A percentile compares a stretch with the other conserved stretches of the same genome.
Conservation (phyloP, 2,329 filamentous ascomycete species). For the Beauveria australis region DNA sequence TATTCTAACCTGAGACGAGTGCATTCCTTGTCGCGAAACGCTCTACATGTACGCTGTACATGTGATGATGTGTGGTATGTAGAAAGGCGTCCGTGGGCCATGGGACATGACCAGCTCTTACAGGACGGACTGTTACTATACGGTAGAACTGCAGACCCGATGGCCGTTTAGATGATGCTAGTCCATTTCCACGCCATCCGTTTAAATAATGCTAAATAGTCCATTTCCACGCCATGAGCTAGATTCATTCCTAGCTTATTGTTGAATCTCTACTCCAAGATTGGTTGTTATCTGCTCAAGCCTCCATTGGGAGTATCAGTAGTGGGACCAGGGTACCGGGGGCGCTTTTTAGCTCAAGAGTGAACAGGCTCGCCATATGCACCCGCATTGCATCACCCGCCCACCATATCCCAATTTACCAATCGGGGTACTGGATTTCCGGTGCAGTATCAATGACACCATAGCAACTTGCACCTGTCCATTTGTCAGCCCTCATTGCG, state of each 20-base stretch:
- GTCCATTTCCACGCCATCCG: neutral
- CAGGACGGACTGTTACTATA: neutral
- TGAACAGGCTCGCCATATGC: constrained; percentile 4
- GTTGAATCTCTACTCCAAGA: neutral
- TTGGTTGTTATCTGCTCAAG: neutral
- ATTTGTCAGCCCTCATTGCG: constrained; percentile 2
- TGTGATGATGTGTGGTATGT: neutral
- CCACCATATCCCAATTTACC: neutral
- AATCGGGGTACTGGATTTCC: neutral
- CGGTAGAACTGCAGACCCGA: neutral
- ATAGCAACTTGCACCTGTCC: neutral
- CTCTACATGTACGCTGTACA: neutral
- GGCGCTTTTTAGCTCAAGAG: neutral
- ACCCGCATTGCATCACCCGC: constrained; percentile 8
- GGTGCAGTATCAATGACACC: neutral
- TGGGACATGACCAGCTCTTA: neutral
- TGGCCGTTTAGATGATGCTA: neutral
- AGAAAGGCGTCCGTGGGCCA: neutral
- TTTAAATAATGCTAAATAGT: neutral
- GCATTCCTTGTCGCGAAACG: neutral
- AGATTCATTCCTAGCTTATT: neutral
- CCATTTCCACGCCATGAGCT: neutral
- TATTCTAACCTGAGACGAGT: constrained; percentile 17
- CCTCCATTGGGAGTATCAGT: neutral
- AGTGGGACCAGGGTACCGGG: neutral